A percentile compares a stretch with the other conserved stretches of the same genome.
Conservation (phyloP, 2,329 filamentous ascomycete species). For the Pseudogymnoascus sp. region DNA sequence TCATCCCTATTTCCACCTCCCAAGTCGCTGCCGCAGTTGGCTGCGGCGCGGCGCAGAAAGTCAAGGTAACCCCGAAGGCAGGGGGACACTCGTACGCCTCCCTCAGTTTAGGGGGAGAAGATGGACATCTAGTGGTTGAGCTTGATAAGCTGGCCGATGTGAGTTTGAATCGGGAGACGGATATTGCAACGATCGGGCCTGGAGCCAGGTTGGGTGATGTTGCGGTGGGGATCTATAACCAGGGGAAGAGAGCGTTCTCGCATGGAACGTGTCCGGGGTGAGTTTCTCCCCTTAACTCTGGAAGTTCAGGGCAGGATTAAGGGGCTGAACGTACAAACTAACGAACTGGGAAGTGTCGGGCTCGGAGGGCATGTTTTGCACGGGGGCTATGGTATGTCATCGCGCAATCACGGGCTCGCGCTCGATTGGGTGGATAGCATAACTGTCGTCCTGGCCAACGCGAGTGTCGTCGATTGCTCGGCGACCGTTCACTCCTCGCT, state of each 20-base stretch:
- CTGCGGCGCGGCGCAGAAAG: conserved; percentile 33
- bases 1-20: conserved; percentile 21
- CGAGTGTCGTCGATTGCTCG: conserved; percentile 22
- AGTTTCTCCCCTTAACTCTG: not conserved
- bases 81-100: conserved; percentile 46
- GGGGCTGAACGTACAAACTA: not conserved
- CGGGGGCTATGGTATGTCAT: conserved; percentile 37
- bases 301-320: not conserved
- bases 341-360: conserved; percentile 27
- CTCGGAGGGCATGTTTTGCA: conserved; percentile 39
- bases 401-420: conserved; percentile 42
- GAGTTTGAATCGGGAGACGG: conserved; percentile 18
- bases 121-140: conserved; percentile 34
- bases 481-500: conserved; percentile 22
- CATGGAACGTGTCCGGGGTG: conserved; percentile 37
- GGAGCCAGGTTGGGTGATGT: conserved; percentile 38
- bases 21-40: conserved; percentile 35
- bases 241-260: conserved; percentile 31
- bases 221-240: conserved; percentile 29
- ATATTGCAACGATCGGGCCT: conserved; percentile 28
- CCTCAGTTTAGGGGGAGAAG: conserved; percentile 35
- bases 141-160: conserved; percentile 34
- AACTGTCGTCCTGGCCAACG: conserved; percentile 37
- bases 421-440: conserved; percentile 43
- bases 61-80: conserved; percentile 40